These are phyloP conservation scores for Tolypocladium nubicola DNA, from an alignment of 2,329 filamentous ascomycete genomes.

Conservation along the genomic window DNA sequence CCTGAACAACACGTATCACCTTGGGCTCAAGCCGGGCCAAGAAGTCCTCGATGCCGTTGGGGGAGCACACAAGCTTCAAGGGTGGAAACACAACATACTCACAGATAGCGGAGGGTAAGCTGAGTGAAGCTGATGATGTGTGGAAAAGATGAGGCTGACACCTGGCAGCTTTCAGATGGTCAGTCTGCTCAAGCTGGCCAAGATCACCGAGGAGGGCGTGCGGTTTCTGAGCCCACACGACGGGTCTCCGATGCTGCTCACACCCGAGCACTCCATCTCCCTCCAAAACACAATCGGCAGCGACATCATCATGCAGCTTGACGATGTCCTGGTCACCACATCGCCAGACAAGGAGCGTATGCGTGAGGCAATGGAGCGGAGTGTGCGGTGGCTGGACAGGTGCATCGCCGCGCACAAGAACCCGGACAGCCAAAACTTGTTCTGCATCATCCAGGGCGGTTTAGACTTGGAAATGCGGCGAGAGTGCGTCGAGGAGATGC, in stretches of 20 bases:
- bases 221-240: slow-evolving; percentile 95
- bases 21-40: slow-evolving; percentile 90
- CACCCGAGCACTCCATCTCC: slow-evolving; percentile 91
- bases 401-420: slow-evolving; percentile 86
- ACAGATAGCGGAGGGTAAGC: slow-evolving; percentile 65
- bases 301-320: slow-evolving; percentile 99
- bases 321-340: slow-evolving; percentile 94
- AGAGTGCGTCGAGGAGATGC: slow-evolving; percentile 80
- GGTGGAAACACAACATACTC: slow-evolving; percentile 90
- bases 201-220: slow-evolving; percentile 90
- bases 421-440: slow-evolving; percentile 77
- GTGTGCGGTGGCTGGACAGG: slow-evolving; percentile 88
- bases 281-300: slow-evolving; percentile 96
- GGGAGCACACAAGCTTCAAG: slow-evolving; percentile 87
- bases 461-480: slow-evolving; percentile 77
- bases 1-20: slow-evolving; percentile 95
- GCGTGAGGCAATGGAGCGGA: slow-evolving; percentile 89
- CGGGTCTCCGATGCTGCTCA: slow-evolving; percentile 89
- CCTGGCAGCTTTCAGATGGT: slow-evolving; percentile 88
- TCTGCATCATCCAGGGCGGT: slow-evolving; percentile 97
- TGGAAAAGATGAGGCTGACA: not conserved
- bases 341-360: slow-evolving; percentile 83
- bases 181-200: slow-evolving; percentile 83
- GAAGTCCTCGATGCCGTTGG: slow-evolving; percentile 77
- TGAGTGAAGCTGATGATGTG: not conserved